phyloP scores from a whole-genome alignment of 1,284 basidiomycete genomes.

The Mycosarcoma maydis region DNA sequence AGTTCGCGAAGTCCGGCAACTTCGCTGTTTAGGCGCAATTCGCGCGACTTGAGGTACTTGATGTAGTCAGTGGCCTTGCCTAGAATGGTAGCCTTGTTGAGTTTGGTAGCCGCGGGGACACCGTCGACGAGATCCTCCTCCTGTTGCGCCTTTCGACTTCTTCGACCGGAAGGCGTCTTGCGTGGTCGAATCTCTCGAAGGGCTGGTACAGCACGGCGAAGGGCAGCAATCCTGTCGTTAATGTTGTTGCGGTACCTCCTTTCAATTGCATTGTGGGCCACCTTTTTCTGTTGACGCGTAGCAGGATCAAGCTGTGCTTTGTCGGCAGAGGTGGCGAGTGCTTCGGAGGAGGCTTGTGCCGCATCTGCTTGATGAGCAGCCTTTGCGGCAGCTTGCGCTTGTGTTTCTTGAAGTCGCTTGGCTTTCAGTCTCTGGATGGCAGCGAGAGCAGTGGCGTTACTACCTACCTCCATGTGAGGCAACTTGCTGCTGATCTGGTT shows the following conservation, averaged over 20 bases:
- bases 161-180: conserved; percentile 49
- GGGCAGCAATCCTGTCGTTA: conserved; percentile 64
- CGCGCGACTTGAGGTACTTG: conserved; percentile 62
- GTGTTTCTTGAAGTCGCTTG: conserved; percentile 36
- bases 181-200: conserved; percentile 69
- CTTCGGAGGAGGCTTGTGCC: neutral
- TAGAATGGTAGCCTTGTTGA: conserved; percentile 66
- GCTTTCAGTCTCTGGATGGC: conserved; percentile 53
- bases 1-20: conserved; percentile 59
- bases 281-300: conserved; percentile 55
- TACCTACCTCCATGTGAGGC: conserved; percentile 58
- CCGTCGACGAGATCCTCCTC: conserved; percentile 63
- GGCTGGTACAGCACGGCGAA: conserved; percentile 81
- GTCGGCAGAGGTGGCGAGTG: conserved; percentile 10
- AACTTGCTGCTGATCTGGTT: conserved; percentile 35
- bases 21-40: conserved; percentile 56
- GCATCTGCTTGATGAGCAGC: conserved; percentile 18
- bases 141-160: conserved; percentile 54
- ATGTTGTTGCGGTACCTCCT: conserved; percentile 66
- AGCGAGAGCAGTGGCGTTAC: conserved; percentile 54
- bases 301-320: conserved; percentile 28
- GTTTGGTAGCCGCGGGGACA: conserved; percentile 64
- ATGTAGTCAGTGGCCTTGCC: conserved; percentile 66
- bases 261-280: conserved; percentile 65
- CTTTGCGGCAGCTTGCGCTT: conserved; percentile 43